Base-by-base conservation (phyloP, 176 grass and related monocot genomes). In the Aegilops longissima region DNA sequence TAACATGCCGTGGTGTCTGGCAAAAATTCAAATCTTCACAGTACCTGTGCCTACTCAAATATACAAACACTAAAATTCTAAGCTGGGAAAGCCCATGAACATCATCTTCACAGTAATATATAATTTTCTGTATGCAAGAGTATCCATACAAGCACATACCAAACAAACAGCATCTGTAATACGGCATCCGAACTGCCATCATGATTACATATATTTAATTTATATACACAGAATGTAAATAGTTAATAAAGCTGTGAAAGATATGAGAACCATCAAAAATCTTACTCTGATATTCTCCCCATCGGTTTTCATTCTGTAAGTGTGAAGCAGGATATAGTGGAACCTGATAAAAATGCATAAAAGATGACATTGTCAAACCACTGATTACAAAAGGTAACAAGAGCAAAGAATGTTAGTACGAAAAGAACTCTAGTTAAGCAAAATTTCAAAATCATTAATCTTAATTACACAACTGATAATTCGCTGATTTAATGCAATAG, bases 261-360 rank as follows among this genome's bases (percentile, higher is more conserved):
- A n/a, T 44, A 66, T 35, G 51, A 73, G 81, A 35, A 4, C 36
- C 17, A n/a, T 84, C 3, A 59, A 87, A 87, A 40, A 44, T 83
- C 93, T 92, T 94, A 98, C 97, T 71, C 65, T 91, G 30, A 98
- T 92, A 84, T 84, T 89, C 51, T 96, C 92, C n/a, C 94, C 97
- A 80, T 96, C 94, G 4, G 83, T 39, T 92, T 94, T 98, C 97
- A 84, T 89, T 96, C 66, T 98, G 94, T 73, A 98, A 98, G 67
- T 96, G 88, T 82, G 97, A 88, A 86, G 97, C 94, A 8, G 90
- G 94, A 88, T 98, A 98, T 18, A 98, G 68, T 75, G 97, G 97
- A 69, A 98, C 70, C 97, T 98, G 86, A 4, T 39, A 88, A 84
- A 90, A 69, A 66, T 12, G 95, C 54, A 88, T 58, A 69, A 36